A percentile compares a stretch with the other conserved stretches of the same genome.
These are phyloP conservation scores for Benincasa hispida DNA, from an alignment of 306 rosid species.

Conservation along the genomic window DNA sequence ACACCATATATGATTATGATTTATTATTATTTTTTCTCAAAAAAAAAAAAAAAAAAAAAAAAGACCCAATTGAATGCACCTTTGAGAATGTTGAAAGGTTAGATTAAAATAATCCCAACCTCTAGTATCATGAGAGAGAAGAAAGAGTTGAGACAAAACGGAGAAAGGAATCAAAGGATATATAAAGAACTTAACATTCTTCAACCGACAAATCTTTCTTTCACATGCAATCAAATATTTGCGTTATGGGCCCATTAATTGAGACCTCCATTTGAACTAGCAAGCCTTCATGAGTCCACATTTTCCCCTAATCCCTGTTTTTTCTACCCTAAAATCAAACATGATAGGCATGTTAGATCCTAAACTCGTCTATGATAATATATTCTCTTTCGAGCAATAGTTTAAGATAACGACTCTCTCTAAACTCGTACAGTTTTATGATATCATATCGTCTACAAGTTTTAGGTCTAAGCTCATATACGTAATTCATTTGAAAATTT, in stretches of 20 bases:
- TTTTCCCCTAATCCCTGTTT: neutral
- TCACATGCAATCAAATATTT: neutral
- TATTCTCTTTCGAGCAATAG: neutral
- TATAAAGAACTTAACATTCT: neutral
- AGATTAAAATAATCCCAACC: neutral
- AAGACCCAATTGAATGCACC: neutral
- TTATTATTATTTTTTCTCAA: neutral
- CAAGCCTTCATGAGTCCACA: too few relatives aligned
- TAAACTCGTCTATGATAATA: neutral
- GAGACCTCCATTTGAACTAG: too few relatives aligned
- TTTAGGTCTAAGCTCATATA: too few relatives aligned
- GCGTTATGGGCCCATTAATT: neutral
- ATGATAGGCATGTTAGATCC: neutral
- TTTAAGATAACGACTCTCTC: neutral
- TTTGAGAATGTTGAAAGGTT: neutral
- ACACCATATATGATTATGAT: neutral
- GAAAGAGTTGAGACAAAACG: neutral
- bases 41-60: too few relatives aligned
- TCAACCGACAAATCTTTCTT: constrained; percentile 1
- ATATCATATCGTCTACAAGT: too few relatives aligned
- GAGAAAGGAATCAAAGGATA: neutral
- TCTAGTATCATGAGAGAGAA: neutral
- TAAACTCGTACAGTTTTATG: too few relatives aligned
- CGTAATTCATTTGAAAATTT: too few relatives aligned
- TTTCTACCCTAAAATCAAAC: neutral